Percentiles rank a stretch among this genome's conserved stretches.
phyloP scores from a whole-genome alignment of 805 yeast genomes.

The Monosporozyma aerobia region DNA sequence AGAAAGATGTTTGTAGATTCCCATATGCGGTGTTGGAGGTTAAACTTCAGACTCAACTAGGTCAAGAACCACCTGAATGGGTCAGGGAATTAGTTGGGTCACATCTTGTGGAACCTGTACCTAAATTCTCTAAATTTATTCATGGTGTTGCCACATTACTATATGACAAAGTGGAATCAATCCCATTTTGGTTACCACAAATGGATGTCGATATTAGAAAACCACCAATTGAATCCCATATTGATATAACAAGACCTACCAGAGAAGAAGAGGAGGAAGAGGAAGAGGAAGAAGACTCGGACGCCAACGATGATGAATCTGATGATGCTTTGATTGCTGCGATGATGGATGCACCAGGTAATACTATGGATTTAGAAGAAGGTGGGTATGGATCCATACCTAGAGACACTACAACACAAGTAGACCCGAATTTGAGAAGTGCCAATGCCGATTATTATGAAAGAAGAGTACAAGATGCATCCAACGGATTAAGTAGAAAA shows the following conservation, averaged over 20 bases:
- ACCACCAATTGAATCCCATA: slow-evolving; percentile 45
- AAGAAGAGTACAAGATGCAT: slow-evolving; percentile 15
- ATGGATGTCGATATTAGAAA: slow-evolving; percentile 93
- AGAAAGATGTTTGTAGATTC: slow-evolving; percentile 79
- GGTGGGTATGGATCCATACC: slow-evolving; percentile 39
- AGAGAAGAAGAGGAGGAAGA: slow-evolving; percentile 17
- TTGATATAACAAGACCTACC: slow-evolving; percentile 34
- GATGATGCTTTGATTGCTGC: slow-evolving; percentile 26
- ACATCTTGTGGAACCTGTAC: slow-evolving; percentile 95
- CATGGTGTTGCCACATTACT: slow-evolving; percentile 93
- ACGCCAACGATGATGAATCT: slow-evolving; percentile 31
- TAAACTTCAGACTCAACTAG: slow-evolving; percentile 92
- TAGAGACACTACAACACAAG: slow-evolving; percentile 4
- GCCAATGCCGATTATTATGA: slow-evolving; percentile 28
- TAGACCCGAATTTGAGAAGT: slow-evolving; percentile 6
- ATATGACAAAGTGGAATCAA: slow-evolving; percentile 70
- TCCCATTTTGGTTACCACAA: slow-evolving; percentile 97
- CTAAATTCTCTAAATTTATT: slow-evolving; percentile 93
- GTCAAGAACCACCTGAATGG: slow-evolving; percentile 99
- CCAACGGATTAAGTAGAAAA: slow-evolving; percentile 12
- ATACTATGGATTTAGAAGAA: slow-evolving; percentile 64
- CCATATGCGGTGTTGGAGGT: slow-evolving; percentile 98
- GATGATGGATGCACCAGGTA: slow-evolving; percentile 38
- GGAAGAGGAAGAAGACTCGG: slow-evolving; percentile 24
- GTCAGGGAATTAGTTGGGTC: slow-evolving; percentile 84